Conservation (phyloP, 768 basidiomycete species). For the Solioccasus polychromus region DNA sequence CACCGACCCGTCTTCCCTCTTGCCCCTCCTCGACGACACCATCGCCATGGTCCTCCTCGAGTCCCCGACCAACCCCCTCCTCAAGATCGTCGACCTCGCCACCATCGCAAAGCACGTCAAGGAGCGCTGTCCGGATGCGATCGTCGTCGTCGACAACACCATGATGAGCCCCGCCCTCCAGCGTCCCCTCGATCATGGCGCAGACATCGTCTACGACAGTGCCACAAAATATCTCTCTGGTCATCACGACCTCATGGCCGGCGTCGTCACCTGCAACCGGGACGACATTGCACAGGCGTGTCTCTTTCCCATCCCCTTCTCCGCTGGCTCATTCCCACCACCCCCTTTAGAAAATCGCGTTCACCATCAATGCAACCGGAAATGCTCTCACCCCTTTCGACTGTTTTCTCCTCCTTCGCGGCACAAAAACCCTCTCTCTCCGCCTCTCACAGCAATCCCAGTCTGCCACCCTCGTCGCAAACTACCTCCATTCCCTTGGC, state of each 20-base stretch:
- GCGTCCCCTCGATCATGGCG: constrained; percentile 91
- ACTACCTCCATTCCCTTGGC: constrained; percentile 79
- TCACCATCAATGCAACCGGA: constrained; percentile 89
- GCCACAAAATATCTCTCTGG: constrained; percentile 97
- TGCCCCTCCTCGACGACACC: constrained; percentile 63
- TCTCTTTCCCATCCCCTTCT: background rate
- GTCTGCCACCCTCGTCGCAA: constrained; percentile 78
- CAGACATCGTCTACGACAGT: constrained; percentile 97
- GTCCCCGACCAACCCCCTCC: constrained; percentile 94
- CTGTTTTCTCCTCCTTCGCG: constrained; percentile 92
- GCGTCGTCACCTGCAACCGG: constrained; percentile 87
- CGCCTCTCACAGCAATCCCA: constrained; percentile 94
- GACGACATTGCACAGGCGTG: constrained; percentile 84
- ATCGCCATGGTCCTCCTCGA: constrained; percentile 96
- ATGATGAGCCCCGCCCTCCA: constrained; percentile 99
- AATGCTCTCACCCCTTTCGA: constrained; percentile 96
- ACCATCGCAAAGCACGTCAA: constrained; percentile 83
- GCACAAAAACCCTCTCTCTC: constrained; percentile 92
- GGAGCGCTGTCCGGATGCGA: constrained; percentile 71
- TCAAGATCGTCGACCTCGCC: constrained; percentile 91
- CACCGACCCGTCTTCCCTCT: constrained; percentile 63
- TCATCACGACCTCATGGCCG: constrained; percentile 99
- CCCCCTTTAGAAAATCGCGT: constrained; percentile 79
- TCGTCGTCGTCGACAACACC: constrained; percentile 94
- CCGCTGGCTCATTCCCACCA: background rate